These are phyloP conservation scores for Gracilaria domingensis DNA, from an alignment of 23 red algal genomes.

Conservation along the genomic window DNA sequence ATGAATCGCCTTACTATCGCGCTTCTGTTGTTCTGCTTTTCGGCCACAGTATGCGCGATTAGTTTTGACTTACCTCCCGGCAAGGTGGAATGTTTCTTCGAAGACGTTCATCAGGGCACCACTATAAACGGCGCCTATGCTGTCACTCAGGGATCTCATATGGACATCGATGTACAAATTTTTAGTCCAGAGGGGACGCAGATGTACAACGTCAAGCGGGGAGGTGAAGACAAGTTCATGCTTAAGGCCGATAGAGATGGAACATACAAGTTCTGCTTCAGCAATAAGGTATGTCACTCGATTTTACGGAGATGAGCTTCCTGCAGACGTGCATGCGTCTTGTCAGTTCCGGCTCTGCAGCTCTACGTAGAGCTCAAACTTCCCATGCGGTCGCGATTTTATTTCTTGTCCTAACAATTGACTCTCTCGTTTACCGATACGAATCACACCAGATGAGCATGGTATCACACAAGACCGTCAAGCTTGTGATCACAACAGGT, in stretches of 20 bases:
- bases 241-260: constrained; percentile 75
- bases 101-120: constrained; percentile 82
- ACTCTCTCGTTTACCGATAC: background rate
- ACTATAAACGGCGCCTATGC: constrained; percentile 75
- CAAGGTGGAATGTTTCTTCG: constrained; percentile 83
- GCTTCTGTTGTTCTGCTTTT: constrained; percentile 22
- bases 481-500: constrained; percentile 73
- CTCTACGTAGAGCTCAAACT: background rate
- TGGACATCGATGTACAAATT: constrained; percentile 85
- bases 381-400: background rate
- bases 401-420: background rate
- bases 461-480: constrained; percentile 87
- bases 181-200: constrained; percentile 50
- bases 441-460: constrained; percentile 69
- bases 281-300: constrained; percentile 66
- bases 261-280: constrained; percentile 82
- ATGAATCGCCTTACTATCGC: constrained; percentile 5
- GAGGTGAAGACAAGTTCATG: constrained; percentile 78
- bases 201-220: constrained; percentile 70
- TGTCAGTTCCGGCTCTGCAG: background rate
- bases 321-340: background rate
- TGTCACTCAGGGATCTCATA: constrained; percentile 80
- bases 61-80: constrained; percentile 82
- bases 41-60: constrained; percentile 33
- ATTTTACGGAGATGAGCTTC: background rate